Conservation (phyloP, 2,329 filamentous ascomycete species). For the Pyrenophora tritici-repentis region DNA sequence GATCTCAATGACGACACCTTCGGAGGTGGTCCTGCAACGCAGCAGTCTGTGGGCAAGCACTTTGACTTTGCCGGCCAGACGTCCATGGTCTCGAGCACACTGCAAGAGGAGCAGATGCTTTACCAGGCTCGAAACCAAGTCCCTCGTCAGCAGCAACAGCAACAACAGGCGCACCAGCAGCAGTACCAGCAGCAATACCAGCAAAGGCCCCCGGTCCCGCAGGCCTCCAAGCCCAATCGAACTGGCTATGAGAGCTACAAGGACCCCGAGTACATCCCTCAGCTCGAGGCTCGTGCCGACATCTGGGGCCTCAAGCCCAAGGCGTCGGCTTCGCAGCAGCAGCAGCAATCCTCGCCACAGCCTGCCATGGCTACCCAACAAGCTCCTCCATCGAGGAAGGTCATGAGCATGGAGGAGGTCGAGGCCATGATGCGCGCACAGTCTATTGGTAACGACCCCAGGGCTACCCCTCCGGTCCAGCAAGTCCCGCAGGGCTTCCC, state of each 20-base stretch:
- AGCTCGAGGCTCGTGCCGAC: slow-evolving; percentile 88
- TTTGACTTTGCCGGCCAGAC: slow-evolving; percentile 98
- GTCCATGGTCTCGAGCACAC: slow-evolving; percentile 80
- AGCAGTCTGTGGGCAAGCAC: slow-evolving; percentile 75
- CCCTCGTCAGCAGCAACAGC: slow-evolving; percentile 45
- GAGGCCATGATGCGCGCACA: slow-evolving; percentile 88
- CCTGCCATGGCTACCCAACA: slow-evolving; percentile 23
- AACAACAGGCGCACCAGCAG: slow-evolving; percentile 34
- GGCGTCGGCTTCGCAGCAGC: slow-evolving; percentile 50
- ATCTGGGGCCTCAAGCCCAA: slow-evolving; percentile 83
- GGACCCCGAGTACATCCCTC: slow-evolving; percentile 80
- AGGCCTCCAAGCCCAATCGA: slow-evolving; percentile 64
- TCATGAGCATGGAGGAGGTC: slow-evolving; percentile 96
- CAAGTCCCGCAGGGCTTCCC: slow-evolving; percentile 28
- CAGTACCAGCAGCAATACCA: slow-evolving; percentile 13
- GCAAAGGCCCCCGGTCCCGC: slow-evolving; percentile 52
- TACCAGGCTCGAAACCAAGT: slow-evolving; percentile 73
- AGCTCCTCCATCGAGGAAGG: slow-evolving; percentile 62
- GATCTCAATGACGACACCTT: slow-evolving; percentile 98
- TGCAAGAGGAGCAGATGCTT: slow-evolving; percentile 88
- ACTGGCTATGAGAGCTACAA: slow-evolving; percentile 93
- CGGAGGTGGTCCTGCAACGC: slow-evolving; percentile 54
- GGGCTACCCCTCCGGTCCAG: slow-evolving; percentile 37
- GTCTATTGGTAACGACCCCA: slow-evolving; percentile 49
- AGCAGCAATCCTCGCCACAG: slow-evolving; percentile 35